Evolutionary conservation across 768 basidiomycete genomes (phyloP).

Genomic region (Tulasnella sp.): DNA sequence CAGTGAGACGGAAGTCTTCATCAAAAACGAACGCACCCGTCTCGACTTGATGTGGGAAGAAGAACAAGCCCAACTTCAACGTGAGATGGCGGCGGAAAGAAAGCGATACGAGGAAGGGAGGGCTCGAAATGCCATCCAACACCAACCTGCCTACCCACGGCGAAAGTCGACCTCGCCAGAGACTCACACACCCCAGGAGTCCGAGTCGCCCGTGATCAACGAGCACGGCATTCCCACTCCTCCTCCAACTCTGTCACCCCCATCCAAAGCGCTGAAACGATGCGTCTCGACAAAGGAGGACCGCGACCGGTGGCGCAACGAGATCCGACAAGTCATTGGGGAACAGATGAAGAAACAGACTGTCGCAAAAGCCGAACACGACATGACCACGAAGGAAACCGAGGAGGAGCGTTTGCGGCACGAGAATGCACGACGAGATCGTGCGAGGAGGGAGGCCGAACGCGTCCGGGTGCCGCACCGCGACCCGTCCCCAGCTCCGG

Average conservation of each 20-base stretch:
- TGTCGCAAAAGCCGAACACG: constrained; percentile 1
- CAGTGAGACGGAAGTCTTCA: not conserved
- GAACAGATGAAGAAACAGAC: constrained; percentile 1
- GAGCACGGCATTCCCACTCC: constrained; percentile 9
- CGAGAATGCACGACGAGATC: not conserved
- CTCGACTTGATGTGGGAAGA: constrained; percentile 7
- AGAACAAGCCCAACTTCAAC: not conserved
- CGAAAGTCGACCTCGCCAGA: constrained; percentile 7
- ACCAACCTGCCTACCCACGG: not conserved
- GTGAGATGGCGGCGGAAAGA: constrained; percentile 4
- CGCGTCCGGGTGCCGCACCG: not conserved
- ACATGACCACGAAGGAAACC: not conserved
- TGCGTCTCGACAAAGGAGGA: not conserved
- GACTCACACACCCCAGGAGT: not conserved
- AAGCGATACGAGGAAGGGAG: constrained; percentile 4
- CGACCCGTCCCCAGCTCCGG: not conserved
- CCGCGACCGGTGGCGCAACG: constrained; percentile 8
- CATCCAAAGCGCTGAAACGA: not conserved
- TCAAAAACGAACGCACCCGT: not conserved
- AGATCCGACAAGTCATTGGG: constrained; percentile 6
- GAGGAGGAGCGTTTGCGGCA: constrained; percentile 1
- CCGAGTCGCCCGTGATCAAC: constrained; percentile 9
- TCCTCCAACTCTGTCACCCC: constrained; percentile 5
- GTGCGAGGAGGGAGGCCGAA: not conserved
- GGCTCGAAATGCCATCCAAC: not conserved